phyloP scores from a whole-genome alignment of 768 basidiomycete species.

The Jaapia argillacea region DNA sequence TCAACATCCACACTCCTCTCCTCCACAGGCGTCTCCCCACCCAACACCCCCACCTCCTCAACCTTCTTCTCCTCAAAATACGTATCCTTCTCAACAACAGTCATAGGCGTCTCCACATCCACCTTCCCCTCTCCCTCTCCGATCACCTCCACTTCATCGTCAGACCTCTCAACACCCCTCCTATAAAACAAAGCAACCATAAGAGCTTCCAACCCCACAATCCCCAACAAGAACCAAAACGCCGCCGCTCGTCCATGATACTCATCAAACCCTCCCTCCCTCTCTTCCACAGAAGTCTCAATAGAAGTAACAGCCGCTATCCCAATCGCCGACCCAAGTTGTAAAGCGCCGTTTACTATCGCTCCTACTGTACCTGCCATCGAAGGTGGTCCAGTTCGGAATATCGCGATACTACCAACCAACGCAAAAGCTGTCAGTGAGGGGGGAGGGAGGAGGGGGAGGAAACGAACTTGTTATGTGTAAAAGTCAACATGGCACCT shows the following conservation, averaged over 20 bases:
- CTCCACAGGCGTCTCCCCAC: not conserved
- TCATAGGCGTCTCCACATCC: not conserved
- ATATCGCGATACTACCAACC: conserved; percentile 33
- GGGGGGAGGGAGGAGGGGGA: not conserved
- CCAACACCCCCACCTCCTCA: not conserved
- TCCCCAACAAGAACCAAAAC: conserved; percentile 30
- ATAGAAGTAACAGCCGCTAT: conserved; percentile 32
- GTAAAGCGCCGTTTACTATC: conserved; percentile 36
- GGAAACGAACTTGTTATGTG: conserved; percentile 31
- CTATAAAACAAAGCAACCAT: conserved; percentile 18
- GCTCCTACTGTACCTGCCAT: conserved; percentile 39
- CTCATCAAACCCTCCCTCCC: conserved; percentile 7
- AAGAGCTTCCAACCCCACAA: conserved; percentile 16
- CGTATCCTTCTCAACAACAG: not conserved
- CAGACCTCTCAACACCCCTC: not conserved
- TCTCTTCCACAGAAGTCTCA: conserved; percentile 26
- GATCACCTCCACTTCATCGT: too few species aligned
- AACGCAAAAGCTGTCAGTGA: conserved; percentile 12
- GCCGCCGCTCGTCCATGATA: conserved; percentile 11
- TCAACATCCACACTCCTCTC: not conserved
- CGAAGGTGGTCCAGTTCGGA: conserved; percentile 27
- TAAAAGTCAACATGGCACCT: conserved; percentile 28
- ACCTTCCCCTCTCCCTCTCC: too few species aligned
- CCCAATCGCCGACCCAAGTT: conserved; percentile 34
- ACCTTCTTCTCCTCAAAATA: not conserved